These are phyloP conservation scores for Phyllosticta citriasiana DNA, from an alignment of 2,329 filamentous ascomycete genomes.

Conservation along the genomic window DNA sequence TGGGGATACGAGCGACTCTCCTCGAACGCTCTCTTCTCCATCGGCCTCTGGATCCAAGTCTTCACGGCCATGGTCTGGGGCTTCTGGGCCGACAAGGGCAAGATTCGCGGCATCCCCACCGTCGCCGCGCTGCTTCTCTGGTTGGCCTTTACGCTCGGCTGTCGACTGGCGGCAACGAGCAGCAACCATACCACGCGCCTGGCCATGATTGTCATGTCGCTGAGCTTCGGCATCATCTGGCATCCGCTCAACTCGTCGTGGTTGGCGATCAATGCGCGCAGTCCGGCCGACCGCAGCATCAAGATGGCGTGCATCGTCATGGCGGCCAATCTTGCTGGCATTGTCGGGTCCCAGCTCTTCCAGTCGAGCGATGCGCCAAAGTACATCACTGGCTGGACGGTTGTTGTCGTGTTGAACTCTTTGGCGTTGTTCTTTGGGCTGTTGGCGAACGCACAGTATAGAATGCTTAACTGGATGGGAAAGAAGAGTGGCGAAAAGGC, in stretches of 20 bases:
- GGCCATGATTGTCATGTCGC: conserved; percentile 8
- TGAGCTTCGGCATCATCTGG: conserved; percentile 9
- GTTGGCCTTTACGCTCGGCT: conserved; percentile 10
- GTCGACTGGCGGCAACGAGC: neutral
- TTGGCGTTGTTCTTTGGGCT: conserved; percentile 8
- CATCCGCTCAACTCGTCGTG: conserved; percentile 14
- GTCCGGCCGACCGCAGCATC: conserved; percentile 13
- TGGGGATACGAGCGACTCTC: conserved; percentile 19
- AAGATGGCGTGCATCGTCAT: conserved; percentile 15
- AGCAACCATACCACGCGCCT: neutral
- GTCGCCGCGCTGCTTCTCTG: conserved; percentile 7
- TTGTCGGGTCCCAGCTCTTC: conserved; percentile 15
- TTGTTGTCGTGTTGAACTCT: conserved; percentile 10
- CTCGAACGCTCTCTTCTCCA: conserved; percentile 23
- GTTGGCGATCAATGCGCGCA: conserved; percentile 14
- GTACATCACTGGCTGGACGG: conserved; percentile 13
- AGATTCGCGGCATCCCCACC: conserved; percentile 6
- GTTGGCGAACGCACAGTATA: conserved; percentile 13
- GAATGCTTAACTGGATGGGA: conserved; percentile 8
- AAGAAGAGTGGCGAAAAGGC: neutral
- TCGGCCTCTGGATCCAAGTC: conserved; percentile 22
- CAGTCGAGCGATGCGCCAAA: conserved; percentile 11
- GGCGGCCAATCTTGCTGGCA: conserved; percentile 14
- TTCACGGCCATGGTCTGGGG: conserved; percentile 11
- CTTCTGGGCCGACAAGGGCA: conserved; percentile 9